phyloP scores from a whole-genome alignment of 1,284 basidiomycete species.

The Marasmius fiardii region DNA sequence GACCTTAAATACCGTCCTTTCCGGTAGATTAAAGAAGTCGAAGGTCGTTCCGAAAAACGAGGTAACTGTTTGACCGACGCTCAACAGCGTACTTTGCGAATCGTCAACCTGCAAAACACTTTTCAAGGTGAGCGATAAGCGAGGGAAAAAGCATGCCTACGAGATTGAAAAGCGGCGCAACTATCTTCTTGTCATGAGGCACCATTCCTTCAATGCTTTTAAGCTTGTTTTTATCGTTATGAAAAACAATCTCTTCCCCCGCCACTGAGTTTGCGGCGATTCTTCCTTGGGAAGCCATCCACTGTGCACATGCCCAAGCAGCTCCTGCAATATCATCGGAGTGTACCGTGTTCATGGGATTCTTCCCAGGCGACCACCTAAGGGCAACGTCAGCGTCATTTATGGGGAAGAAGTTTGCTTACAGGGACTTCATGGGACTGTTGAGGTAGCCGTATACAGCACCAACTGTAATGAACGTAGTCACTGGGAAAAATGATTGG shows the following conservation, averaged over 20 bases:
- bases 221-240: slow-evolving; percentile 68
- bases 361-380: slow-evolving; percentile 77
- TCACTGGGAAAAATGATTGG: slow-evolving; percentile 36
- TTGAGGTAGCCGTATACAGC: slow-evolving; percentile 82
- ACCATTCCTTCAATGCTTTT: slow-evolving; percentile 60
- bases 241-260: slow-evolving; percentile 66
- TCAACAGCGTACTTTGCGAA: slow-evolving; percentile 71
- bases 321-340: slow-evolving; percentile 75
- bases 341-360: slow-evolving; percentile 80
- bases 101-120: slow-evolving; percentile 64
- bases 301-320: slow-evolving; percentile 71
- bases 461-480: slow-evolving; percentile 72
- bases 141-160: slow-evolving; percentile 34
- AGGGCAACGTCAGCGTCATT: slow-evolving; percentile 9
- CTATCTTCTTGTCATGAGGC: slow-evolving; percentile 51
- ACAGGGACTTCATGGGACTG: slow-evolving; percentile 87
- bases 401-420: slow-evolving; percentile 26
- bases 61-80: slow-evolving; percentile 70
- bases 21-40: slow-evolving; percentile 78
- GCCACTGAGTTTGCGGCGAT: slow-evolving; percentile 60
- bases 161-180: slow-evolving; percentile 81
- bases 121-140: too few relatives aligned
- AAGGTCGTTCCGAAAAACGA: slow-evolving; percentile 81
- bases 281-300: slow-evolving; percentile 65
- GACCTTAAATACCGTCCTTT: slow-evolving; percentile 69